phyloP scores from a whole-genome alignment of 768 basidiomycete genomes.

The Tulasnella sp. region DNA sequence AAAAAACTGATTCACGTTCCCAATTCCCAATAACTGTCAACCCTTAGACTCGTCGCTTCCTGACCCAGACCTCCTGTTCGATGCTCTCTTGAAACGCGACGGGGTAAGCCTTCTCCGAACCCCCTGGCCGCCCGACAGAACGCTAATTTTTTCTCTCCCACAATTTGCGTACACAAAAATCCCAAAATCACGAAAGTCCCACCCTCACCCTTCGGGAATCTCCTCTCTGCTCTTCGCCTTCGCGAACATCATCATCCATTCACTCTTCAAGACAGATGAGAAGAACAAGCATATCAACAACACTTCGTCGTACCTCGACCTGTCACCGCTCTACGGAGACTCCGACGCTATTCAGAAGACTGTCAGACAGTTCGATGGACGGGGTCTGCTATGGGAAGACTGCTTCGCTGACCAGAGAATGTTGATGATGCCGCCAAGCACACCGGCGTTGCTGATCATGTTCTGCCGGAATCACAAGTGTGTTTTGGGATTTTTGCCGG shows the following conservation, averaged over 20 bases:
- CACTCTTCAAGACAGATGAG: constrained; percentile 65
- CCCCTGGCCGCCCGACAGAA: not conserved
- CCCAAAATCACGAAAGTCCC: constrained; percentile 16
- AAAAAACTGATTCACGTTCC: not conserved
- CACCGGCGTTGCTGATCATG: constrained; percentile 67
- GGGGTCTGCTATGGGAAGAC: constrained; percentile 69
- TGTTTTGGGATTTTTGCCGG: too few species aligned
- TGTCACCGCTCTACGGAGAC: constrained; percentile 74
- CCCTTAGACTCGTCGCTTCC: constrained; percentile 52
- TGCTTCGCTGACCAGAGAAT: constrained; percentile 69
- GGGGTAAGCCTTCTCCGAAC: constrained; percentile 14
- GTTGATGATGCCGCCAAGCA: constrained; percentile 71
- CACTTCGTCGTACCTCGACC: constrained; percentile 73
- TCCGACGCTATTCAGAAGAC: constrained; percentile 54
- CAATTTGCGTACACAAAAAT: not conserved
- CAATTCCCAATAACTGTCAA: not conserved
- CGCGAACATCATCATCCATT: constrained; percentile 75
- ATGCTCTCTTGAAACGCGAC: constrained; percentile 60
- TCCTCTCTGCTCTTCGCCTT: constrained; percentile 52
- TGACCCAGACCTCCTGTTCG: constrained; percentile 69
- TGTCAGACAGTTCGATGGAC: constrained; percentile 61
- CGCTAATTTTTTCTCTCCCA: not conserved
- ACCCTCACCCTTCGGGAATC: constrained; percentile 36
- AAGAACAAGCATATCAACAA: constrained; percentile 59
- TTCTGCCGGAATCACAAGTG: constrained; percentile 73